Base-by-base conservation (phyloP, 2,329 filamentous ascomycete genomes). In the Trichoderma sp. region DNA sequence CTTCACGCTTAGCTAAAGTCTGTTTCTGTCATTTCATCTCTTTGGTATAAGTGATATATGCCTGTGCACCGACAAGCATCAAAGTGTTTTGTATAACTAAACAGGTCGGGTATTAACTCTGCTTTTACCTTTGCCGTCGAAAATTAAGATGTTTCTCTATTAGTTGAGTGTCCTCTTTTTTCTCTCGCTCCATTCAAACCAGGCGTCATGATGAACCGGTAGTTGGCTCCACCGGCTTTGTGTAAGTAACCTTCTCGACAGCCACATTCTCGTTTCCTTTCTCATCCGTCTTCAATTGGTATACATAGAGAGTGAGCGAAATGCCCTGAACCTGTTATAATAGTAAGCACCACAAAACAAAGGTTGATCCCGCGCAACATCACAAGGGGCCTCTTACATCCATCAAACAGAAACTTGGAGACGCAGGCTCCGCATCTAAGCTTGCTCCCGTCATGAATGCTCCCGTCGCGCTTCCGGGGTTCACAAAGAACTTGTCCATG, bases 371-470 rank as follows among this genome's bases (percentile, higher is more conserved):
- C 16, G 4, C 8, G 14, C 27, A n/a, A 55, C 33, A 24, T 35
- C 3, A 47, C 33, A 27, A 19, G 3, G 3, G 2, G 16, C 57
- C 91, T 13, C 93, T 84, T 80, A 97, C 94, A 87, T 98, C 95
- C 95, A 98, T 97, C 79, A 98, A 82, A 77, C 96, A 97, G 81
- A 98, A 97, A 79, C 94, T 97, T 31, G 95, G 95, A 68, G 90
- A 90, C 29, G 91, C 92, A 68, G 95, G 92, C 77, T 92, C 88
- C n/a, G 82, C 84, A 52, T 86, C 86, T 63, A 82, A 81, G 24
- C 82, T 82, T 85, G 87, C 89, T 24, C 86, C 85, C 1, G 85
- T 86, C 27, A 86, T 82, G 72, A 88, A 88, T 3, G 88, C 88
- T 11, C 89, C 89, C 5, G 89, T 91, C 29, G 88, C 89, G 75